Conservation (phyloP, 1,139 yeast species). For the Eremothecium cymbalariae region DNA sequence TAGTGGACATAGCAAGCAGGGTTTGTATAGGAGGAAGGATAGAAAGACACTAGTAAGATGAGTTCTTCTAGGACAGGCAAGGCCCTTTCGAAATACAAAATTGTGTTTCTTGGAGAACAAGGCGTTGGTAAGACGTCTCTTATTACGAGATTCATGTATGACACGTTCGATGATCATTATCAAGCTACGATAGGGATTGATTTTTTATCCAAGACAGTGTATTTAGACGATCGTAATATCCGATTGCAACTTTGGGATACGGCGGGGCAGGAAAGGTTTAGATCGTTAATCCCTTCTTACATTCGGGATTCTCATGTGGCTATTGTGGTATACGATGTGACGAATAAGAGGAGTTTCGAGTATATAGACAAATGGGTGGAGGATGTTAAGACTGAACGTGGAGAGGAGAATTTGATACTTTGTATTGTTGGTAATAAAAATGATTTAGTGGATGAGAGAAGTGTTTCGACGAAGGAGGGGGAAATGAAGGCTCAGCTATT, state of each 20-base stretch:
- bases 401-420: conserved; percentile 55
- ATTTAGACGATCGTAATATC: conserved; percentile 65
- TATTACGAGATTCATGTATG: conserved; percentile 94
- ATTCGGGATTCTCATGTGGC: conserved; percentile 97
- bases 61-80: conserved; percentile 26
- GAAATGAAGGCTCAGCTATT: conserved; percentile 67
- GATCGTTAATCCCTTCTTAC: conserved; percentile 89
- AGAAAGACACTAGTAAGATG: conserved; percentile 7
- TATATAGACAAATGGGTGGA: conserved; percentile 73
- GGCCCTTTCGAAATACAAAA: conserved; percentile 63
- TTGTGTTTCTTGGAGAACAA: conserved; percentile 95
- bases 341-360: conserved; percentile 75
- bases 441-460: conserved; percentile 59
- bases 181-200: conserved; percentile 95
- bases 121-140: conserved; percentile 95
- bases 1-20: background rate
- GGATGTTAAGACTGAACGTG: conserved; percentile 73
- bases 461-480: conserved; percentile 75
- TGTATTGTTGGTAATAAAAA: conserved; percentile 78
- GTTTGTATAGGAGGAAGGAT: background rate
- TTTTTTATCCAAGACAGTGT: conserved; percentile 82
- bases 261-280: conserved; percentile 98
- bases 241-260: conserved; percentile 89
- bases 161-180: conserved; percentile 93
- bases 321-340: conserved; percentile 88